phyloP scores from a whole-genome alignment of 768 basidiomycete genomes.

The Phylloporus scabripes region DNA sequence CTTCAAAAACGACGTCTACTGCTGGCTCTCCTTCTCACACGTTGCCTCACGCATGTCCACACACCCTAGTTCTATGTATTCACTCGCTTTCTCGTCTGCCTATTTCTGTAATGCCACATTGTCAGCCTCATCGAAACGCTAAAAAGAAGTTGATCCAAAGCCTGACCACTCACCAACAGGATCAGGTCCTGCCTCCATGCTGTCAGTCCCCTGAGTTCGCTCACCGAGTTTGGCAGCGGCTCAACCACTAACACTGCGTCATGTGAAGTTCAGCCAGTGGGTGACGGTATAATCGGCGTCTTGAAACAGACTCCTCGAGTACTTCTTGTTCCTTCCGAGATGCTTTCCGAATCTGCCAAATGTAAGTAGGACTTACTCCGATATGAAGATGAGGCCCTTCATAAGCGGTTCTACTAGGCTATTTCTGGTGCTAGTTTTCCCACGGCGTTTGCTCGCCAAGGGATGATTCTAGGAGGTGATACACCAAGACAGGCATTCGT shows the following conservation, averaged over 20 bases:
- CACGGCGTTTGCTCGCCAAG: neutral
- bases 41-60: conserved; percentile 1
- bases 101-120: conserved; percentile 7
- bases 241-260: neutral
- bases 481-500: neutral
- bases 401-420: neutral
- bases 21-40: conserved; percentile 1
- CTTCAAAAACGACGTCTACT: conserved; percentile 2
- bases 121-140: neutral
- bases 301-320: neutral
- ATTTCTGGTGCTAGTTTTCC: neutral
- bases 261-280: neutral
- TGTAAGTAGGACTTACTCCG: neutral
- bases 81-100: neutral
- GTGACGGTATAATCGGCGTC: neutral
- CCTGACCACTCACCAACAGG: conserved; percentile 4
- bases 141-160: neutral
- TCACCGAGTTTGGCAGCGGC: neutral
- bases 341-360: neutral
- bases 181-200: conserved; percentile 6
- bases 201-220: neutral
- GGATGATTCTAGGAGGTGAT: neutral
- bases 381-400: neutral
- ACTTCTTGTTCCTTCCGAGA: neutral
- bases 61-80: conserved; percentile 13